These are phyloP conservation scores for Debaryomycetaceae sp. DNA, from an alignment of 1,139 yeast species.

Conservation along the genomic window DNA sequence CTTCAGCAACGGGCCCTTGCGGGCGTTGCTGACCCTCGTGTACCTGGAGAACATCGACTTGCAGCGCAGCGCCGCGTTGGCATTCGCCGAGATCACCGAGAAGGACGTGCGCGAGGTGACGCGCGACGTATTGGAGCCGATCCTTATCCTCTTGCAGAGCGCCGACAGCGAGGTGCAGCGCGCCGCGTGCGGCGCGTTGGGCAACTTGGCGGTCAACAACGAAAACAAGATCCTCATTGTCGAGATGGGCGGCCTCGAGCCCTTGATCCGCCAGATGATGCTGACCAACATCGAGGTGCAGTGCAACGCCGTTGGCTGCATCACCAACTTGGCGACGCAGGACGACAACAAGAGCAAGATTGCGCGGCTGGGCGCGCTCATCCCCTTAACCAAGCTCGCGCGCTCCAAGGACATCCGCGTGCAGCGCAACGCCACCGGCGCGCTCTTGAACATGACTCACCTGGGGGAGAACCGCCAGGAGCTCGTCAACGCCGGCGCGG, in stretches of 20 bases:
- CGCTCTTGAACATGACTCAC: conserved; percentile 95
- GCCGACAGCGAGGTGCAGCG: conserved; percentile 93
- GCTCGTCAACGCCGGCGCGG: conserved; percentile 96
- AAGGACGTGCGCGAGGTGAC: conserved; percentile 89
- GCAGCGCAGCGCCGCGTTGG: conserved; percentile 96
- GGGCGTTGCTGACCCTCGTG: conserved; percentile 88
- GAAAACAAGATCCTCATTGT: conserved; percentile 91
- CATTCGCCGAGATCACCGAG: conserved; percentile 97
- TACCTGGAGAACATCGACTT: conserved; percentile 92
- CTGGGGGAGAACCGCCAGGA: conserved; percentile 96
- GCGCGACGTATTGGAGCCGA: conserved; percentile 90
- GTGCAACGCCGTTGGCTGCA: conserved; percentile 98
- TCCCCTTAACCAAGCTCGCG: conserved; percentile 90
- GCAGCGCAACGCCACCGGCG: conserved; percentile 98
- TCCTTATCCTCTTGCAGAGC: conserved; percentile 77
- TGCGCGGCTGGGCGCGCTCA: conserved; percentile 94
- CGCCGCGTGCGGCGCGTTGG: conserved; percentile 98
- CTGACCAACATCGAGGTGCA: conserved; percentile 96
- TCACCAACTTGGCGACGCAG: conserved; percentile 96
- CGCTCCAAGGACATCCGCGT: conserved; percentile 92
- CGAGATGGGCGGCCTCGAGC: conserved; percentile 97
- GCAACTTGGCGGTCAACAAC: conserved; percentile 93
- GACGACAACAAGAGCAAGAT: conserved; percentile 95
- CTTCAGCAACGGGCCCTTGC: conserved; percentile 83
- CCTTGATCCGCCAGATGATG: conserved; percentile 95